Evolutionary conservation across 345 rosid genomes (phyloP).

Genomic region (Citrus trifoliata): DNA sequence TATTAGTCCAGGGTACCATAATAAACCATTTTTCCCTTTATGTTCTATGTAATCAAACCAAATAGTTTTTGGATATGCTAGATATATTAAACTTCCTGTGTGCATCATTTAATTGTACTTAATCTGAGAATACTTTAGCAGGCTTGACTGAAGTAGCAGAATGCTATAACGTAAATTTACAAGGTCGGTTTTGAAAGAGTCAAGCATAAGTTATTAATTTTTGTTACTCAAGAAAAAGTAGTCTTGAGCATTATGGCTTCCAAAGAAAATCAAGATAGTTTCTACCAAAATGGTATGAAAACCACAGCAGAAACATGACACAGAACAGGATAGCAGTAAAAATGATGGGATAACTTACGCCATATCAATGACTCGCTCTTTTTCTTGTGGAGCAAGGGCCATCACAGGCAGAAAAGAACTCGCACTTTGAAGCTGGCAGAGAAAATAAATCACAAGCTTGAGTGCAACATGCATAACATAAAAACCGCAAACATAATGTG

Average conservation of each 20-base stretch:
- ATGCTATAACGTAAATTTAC: neutral
- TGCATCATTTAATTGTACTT: neutral
- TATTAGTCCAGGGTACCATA: neutral
- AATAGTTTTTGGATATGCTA: neutral
- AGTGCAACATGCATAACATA: constrained; percentile 3
- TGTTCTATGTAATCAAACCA: no score
- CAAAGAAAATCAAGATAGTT: neutral
- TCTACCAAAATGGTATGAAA: neutral
- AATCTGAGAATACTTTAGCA: neutral
- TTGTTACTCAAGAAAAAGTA: neutral
- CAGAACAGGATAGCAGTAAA: neutral
- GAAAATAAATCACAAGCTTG: constrained; percentile 7
- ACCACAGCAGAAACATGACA: neutral
- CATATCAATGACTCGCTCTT: constrained; percentile 84
- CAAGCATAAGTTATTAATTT: neutral
- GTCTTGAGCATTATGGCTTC: neutral
- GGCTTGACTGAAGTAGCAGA: neutral
- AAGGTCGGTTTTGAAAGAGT: neutral
- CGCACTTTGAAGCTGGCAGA: constrained; percentile 81
- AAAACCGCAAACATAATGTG: neutral
- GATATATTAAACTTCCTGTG: neutral
- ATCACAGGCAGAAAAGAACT: constrained; percentile 96
- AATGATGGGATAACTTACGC: constrained; percentile 63
- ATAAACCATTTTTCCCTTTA: no score
- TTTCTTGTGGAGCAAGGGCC: constrained; percentile 99